Evolutionary conservation across 768 basidiomycete species (phyloP), one percentile per base, ranked within the genome.

Genomic region (Amanita rubescens): DNA sequence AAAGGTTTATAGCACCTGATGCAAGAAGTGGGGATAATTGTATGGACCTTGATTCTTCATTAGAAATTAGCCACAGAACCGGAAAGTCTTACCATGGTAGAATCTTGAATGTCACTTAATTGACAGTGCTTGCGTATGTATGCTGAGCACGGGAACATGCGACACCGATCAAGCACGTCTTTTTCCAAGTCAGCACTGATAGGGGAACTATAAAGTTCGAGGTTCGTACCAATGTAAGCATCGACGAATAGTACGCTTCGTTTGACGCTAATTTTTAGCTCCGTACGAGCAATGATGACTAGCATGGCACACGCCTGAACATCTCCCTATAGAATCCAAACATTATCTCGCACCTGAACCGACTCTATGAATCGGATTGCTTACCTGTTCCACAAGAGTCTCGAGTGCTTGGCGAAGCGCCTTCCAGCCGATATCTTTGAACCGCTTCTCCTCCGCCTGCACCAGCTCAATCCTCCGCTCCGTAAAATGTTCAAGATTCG

Each of bases 261-360:
- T 43, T 60, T 62, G 19, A 65, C 63, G 0, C 70, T 64, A n/a
- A 88, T 63, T 34, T 62, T 58, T 39, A 93, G 68, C 61, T 90
- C 85, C 41, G 72, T 60, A 0, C 76, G 71, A 6, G 82, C 86
- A 17, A 91, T 68, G 1, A 87, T 61, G 3, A 79, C 73, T 14
- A 92, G 62, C 75, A 87, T 79, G 1, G 87, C 81, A 65, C 88
- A 90, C 75, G 82, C 87, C 61, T 90, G 90, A 1, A 90, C 71
- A 60, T 92, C 84, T 12, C 90, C 90, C 85, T 90, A 54, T 20
- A 12, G 19, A 12, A 20, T 5, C 14, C 6, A 12, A 44, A 59
- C 24, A 57, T 24, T 53, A 54, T 39, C 19, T 55, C 15, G n/a
- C 49, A n/a, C n/a, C n/a, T n/a, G n/a, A n/a, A 35, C n/a, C 46